Evolutionary conservation across 495 filamentous ascomycete species (phyloP), one percentile per base, ranked within the genome.

Genomic region (Penicillium robsamsonii): DNA sequence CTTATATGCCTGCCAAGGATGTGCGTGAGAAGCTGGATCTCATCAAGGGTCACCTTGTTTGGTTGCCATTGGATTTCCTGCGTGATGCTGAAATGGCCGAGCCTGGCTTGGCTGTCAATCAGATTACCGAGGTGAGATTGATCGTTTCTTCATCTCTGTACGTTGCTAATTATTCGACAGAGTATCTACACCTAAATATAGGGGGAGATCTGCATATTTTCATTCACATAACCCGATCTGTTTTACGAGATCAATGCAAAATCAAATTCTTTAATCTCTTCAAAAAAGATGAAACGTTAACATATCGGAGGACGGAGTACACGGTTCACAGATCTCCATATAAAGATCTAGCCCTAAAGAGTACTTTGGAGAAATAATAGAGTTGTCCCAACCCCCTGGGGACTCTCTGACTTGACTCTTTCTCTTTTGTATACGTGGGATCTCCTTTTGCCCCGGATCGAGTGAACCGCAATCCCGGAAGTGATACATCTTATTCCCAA

Each of bases 1-100:
- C 80, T 11, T 89, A 84, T 73, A 79, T 87, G 59, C 85, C 89
- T 0, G 79, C 80, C 1, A 69, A 82, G 22, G 86, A 93, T 44
- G 84, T 95, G 13, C 79, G 88, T 22, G 60, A 79, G 65, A 90
- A 91, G 70, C 75, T 98, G 31, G 87, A 90, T 64, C 73, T 82
- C 59, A 84, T 97, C 66, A 87, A 84, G 69, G 94, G 93, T 0
- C 94, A 97, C 77, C 69, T 98, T 27, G 92, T 98, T 0, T 97
- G 93, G 93, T 90, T 96, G 87, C 92, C 91, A 46, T 64, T 97
- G 60, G 84, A 93, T 40, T 97, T 96, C 64, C 70, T 97, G 64
- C 75, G 79, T 57, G 88, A 96, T 60, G 92, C 87, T 0, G 79
- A 87, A 60, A 94, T 97, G 93, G 93, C 92, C 0, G 94, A 97